Evolutionary conservation across 371 early-diverging fungal genomes (phyloP).

Genomic region (Capillidium heterosporum): DNA sequence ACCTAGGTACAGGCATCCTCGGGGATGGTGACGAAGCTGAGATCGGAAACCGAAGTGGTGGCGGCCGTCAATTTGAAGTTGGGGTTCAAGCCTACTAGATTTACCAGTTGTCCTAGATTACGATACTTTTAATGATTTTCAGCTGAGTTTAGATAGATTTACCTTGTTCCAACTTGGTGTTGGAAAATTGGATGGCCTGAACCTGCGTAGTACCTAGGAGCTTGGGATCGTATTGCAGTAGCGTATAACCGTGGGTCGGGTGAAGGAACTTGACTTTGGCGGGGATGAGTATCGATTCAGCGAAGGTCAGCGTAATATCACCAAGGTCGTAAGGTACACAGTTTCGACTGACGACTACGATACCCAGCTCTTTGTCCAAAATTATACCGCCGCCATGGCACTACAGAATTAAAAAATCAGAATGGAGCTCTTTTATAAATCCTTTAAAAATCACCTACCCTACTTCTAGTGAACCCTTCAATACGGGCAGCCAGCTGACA

Average conservation of each 20-base stretch:
- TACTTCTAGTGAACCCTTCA: slow-evolving; percentile 42
- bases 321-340: slow-evolving; percentile 55
- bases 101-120: slow-evolving; percentile 25
- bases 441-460: no score
- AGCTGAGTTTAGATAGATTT: slow-evolving; percentile 5
- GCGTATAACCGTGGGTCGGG: slow-evolving; percentile 61
- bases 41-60: slow-evolving; percentile 55
- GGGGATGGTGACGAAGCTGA: slow-evolving; percentile 60
- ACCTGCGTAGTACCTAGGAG: slow-evolving; percentile 54
- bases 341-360: slow-evolving; percentile 47
- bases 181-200: slow-evolving; percentile 35
- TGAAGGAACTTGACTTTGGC: slow-evolving; percentile 60
- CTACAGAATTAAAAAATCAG: no score
- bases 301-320: slow-evolving; percentile 53
- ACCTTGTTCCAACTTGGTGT: slow-evolving; percentile 35
- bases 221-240: slow-evolving; percentile 55
- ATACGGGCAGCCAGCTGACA: slow-evolving; percentile 43
- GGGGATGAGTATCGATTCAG: slow-evolving; percentile 58
- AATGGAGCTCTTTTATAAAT: no score
- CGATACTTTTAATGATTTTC: background rate
- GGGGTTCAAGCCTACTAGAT: slow-evolving; percentile 56
- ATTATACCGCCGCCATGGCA: slow-evolving; percentile 55
- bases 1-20: slow-evolving; percentile 65
- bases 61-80: slow-evolving; percentile 57
- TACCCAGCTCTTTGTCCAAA: slow-evolving; percentile 45